Conservation (phyloP, 176 grass and related monocot species). For the Chloris gayana region DNA sequence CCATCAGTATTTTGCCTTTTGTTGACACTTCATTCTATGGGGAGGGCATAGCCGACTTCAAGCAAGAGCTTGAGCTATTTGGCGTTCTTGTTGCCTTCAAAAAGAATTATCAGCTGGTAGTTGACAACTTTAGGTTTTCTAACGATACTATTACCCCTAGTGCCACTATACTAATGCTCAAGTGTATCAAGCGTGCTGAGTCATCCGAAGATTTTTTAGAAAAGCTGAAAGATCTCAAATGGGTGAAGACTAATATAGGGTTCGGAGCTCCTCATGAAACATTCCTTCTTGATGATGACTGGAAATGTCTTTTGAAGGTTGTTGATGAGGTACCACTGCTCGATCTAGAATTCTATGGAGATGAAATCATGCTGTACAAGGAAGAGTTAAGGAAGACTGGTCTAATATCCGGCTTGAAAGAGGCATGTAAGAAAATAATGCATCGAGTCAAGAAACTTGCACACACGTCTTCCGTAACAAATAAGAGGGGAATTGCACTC, state of each 20-base stretch:
- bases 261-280: slow-evolving; percentile 10
- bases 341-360: slow-evolving; percentile 21
- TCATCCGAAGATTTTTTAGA: not conserved
- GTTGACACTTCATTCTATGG: slow-evolving; percentile 38
- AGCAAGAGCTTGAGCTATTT: slow-evolving; percentile 8
- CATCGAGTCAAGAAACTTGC: not conserved
- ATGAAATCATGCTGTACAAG: slow-evolving; percentile 22
- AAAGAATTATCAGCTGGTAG: slow-evolving; percentile 3
- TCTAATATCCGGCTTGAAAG: not conserved
- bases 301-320: slow-evolving; percentile 17
- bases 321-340: not conserved
- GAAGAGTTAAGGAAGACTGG: not conserved
- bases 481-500: not conserved
- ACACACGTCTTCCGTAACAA: not conserved
- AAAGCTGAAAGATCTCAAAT: slow-evolving; percentile 7
- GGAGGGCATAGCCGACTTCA: slow-evolving; percentile 1
- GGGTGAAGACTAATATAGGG: slow-evolving; percentile 17
- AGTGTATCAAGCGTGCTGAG: not conserved
- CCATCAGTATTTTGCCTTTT: slow-evolving; percentile 50
- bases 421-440: not conserved
- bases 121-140: slow-evolving; percentile 19
- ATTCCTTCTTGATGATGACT: slow-evolving; percentile 14
- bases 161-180: slow-evolving; percentile 15
- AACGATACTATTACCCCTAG: not conserved
- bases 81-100: slow-evolving; percentile 6